Conservation (phyloP, 345 rosid species). For the Euphorbia peplus region DNA sequence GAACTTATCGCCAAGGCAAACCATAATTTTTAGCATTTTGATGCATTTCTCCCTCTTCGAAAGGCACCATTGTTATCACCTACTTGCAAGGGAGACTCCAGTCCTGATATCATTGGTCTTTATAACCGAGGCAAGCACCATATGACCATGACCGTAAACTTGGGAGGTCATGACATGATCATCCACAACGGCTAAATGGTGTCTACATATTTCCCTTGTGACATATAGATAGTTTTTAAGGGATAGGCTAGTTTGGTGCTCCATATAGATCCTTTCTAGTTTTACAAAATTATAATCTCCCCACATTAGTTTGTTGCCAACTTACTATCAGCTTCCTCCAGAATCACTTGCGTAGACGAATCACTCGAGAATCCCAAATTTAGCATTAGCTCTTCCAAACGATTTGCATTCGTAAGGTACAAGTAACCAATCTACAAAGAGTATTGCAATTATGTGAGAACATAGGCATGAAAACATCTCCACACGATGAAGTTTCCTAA, state of each 20-base stretch:
- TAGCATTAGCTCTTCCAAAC: conserved; percentile 76
- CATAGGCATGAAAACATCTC: conserved; percentile 5
- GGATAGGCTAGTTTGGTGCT: background rate
- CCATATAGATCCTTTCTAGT: background rate
- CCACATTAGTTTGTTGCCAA: conserved; percentile 4
- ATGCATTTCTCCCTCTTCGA: no score
- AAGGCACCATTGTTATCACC: background rate
- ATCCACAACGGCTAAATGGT: background rate
- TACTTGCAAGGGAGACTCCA: background rate
- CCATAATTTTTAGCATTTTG: background rate
- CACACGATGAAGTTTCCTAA: conserved; percentile 1
- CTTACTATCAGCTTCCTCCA: conserved; percentile 42
- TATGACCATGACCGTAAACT: background rate
- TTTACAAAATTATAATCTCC: background rate
- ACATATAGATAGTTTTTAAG: background rate
- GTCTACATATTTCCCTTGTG: background rate
- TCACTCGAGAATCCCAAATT: conserved; percentile 75
- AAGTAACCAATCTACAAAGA: conserved; percentile 67
- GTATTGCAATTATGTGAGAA: conserved; percentile 3
- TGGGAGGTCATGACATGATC: background rate
- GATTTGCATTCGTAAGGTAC: conserved; percentile 61
- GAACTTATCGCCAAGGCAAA: background rate
- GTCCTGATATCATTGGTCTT: background rate
- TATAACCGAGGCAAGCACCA: background rate
- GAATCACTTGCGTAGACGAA: conserved; percentile 43